phyloP scores from a whole-genome alignment of 1,139 yeast species.

The Casaregolazyma lundiana region DNA sequence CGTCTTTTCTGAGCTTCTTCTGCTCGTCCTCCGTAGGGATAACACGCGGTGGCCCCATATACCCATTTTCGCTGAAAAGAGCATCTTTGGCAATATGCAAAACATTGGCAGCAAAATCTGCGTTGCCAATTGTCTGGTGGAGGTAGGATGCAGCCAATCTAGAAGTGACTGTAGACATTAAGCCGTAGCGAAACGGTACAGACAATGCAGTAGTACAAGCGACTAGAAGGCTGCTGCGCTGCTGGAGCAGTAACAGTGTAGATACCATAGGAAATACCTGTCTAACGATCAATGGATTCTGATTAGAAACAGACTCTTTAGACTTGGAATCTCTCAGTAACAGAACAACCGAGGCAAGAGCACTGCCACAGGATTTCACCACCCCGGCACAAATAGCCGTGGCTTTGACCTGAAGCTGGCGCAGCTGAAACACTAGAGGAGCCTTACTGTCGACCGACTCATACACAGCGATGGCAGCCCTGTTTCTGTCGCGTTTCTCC shows the following conservation, averaged over 20 bases:
- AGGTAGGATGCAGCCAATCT: slow-evolving; percentile 25
- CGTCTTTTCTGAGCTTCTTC: slow-evolving; percentile 19
- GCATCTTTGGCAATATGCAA: slow-evolving; percentile 31
- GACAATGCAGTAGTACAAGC: slow-evolving; percentile 25
- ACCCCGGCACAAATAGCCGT: background rate
- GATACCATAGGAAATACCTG: slow-evolving; percentile 25
- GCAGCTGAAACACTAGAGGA: slow-evolving; percentile 4
- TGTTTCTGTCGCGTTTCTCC: background rate
- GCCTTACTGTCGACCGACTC: slow-evolving; percentile 1
- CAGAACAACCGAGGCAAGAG: slow-evolving; percentile 23
- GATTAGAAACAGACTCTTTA: background rate
- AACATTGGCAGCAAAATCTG: slow-evolving; percentile 23
- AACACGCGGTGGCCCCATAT: slow-evolving; percentile 40
- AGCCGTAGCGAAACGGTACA: slow-evolving; percentile 27
- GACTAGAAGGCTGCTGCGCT: slow-evolving; percentile 29
- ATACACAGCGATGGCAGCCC: background rate
- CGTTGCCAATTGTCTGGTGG: slow-evolving; percentile 18
- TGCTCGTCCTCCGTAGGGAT: slow-evolving; percentile 29
- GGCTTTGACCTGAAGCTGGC: slow-evolving; percentile 5
- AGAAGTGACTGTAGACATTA: slow-evolving; percentile 23
- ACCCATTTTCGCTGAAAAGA: slow-evolving; percentile 38
- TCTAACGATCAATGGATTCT: slow-evolving; percentile 9
- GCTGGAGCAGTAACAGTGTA: slow-evolving; percentile 21
- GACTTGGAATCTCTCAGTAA: slow-evolving; percentile 11
- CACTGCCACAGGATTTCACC: slow-evolving; percentile 16